Evolutionary conservation across 352 stramenopile genomes (phyloP).

Genomic region (Pseudoperonospora humuli): DNA sequence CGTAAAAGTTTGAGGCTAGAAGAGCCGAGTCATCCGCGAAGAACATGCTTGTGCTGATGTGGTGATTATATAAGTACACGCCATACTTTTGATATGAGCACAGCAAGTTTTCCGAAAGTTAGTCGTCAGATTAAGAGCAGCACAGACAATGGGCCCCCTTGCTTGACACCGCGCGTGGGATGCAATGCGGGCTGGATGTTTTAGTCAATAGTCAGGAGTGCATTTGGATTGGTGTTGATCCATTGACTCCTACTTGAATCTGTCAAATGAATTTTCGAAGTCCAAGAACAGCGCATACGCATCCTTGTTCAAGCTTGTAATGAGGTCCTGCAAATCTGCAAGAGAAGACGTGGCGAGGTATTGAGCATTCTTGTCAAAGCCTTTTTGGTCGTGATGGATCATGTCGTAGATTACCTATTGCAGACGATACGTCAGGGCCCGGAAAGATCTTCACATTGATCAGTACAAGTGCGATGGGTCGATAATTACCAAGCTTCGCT

Average conservation of each 20-base stretch:
- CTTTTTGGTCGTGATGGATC: conserved; percentile 1
- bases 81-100: not conserved
- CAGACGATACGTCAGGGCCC: not conserved
- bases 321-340: not conserved
- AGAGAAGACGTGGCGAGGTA: not conserved
- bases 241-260: not conserved
- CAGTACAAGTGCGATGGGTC: conserved; percentile 4
- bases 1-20: too few relatives aligned
- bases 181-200: not conserved
- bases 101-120: not conserved
- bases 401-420: not conserved
- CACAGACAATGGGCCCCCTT: not conserved
- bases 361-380: not conserved
- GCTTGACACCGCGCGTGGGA: not conserved
- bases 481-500: conserved; percentile 6
- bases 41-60: not conserved
- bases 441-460: not conserved
- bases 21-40: conserved; percentile 2
- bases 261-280: conserved; percentile 4
- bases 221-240: not conserved
- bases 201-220: not conserved
- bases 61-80: not conserved
- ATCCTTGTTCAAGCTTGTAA: not conserved
- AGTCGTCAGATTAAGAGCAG: not conserved
- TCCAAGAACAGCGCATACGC: not conserved